A percentile compares a stretch with the other conserved stretches of the same genome.
These are phyloP conservation scores for Carpinus viminea DNA, from an alignment of 306 rosid species.

Conservation along the genomic window DNA sequence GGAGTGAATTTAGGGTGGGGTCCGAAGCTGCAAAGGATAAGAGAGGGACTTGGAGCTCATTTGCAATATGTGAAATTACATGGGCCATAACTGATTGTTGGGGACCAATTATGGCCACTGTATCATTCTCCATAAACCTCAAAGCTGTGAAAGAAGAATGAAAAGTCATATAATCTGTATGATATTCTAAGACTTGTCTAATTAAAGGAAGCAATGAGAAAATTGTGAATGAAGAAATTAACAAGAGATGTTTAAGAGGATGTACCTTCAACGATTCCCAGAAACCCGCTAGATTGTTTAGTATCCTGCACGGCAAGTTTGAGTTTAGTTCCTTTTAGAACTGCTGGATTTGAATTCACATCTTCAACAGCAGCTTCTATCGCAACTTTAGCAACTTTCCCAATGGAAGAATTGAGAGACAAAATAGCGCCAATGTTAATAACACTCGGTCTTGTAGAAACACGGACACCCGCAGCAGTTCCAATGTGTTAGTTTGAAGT, in stretches of 20 bases:
- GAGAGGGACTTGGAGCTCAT: constrained; percentile 84
- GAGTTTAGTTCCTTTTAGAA: constrained; percentile 50
- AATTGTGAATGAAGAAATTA: not conserved
- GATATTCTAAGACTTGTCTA: not conserved
- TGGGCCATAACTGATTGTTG: constrained; percentile 85
- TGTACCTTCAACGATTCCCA: constrained; percentile 56
- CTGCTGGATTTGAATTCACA: constrained; percentile 35
- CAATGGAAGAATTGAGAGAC: constrained; percentile 47
- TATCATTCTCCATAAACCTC: constrained; percentile 64
- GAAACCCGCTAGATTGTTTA: constrained; percentile 43
- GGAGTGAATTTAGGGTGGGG: constrained; percentile 84
- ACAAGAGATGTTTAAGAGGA: not conserved
- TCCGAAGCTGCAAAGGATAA: constrained; percentile 80
- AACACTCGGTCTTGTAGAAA: constrained; percentile 23
- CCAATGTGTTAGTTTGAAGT: too few relatives aligned
- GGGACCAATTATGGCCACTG: constrained; percentile 93
- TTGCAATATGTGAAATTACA: constrained; percentile 82
- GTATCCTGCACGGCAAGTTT: constrained; percentile 41
- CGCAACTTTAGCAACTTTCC: constrained; percentile 56
- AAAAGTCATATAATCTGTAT: constrained; percentile 4
- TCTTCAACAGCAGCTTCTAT: constrained; percentile 52
- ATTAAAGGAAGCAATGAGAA: not conserved
- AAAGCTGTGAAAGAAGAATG: constrained; percentile 56
- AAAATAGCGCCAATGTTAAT: constrained; percentile 57
- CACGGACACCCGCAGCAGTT: constrained; percentile 9